phyloP scores from a whole-genome alignment of 2,329 filamentous ascomycete genomes.

The Ceratocystis lukuohia region DNA sequence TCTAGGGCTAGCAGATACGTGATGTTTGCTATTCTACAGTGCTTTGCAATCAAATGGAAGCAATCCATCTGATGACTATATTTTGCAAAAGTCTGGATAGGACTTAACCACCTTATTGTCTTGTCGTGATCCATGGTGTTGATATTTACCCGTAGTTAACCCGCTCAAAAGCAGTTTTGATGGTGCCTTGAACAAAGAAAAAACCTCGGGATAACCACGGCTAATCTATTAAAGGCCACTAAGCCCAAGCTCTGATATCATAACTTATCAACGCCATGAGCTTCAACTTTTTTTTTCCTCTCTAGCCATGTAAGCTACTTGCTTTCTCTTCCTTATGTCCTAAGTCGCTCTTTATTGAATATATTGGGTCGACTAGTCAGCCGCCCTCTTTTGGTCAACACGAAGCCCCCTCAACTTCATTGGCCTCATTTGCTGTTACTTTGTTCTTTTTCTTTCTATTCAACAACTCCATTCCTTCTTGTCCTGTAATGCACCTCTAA shows the following conservation, averaged over 20 bases:
- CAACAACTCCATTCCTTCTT: not conserved
- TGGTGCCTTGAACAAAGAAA: not conserved
- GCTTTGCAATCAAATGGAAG: too few species aligned
- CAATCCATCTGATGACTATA: too few species aligned
- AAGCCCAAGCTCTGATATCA: constrained; percentile 10
- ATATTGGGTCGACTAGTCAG: not conserved
- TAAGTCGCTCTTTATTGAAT: constrained; percentile 4
- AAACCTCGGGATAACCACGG: not conserved
- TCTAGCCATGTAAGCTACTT: not conserved
- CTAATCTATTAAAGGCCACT: constrained; percentile 8
- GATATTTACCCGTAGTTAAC: not conserved
- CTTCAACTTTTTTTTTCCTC: constrained; percentile 3
- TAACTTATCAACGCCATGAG: constrained; percentile 1
- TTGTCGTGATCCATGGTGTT: not conserved
- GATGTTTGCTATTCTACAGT: too few species aligned
- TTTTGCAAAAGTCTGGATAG: too few species aligned
- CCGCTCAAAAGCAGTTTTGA: not conserved
- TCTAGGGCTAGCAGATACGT: too few species aligned
- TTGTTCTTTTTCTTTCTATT: not conserved
- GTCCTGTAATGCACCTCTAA: constrained; percentile 16
- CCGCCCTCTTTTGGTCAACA: not conserved
- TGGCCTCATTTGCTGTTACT: not conserved
- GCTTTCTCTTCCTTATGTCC: not conserved
- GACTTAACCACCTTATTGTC: not conserved
- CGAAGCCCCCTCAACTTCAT: not conserved